Conservation (phyloP, 2,329 filamentous ascomycete genomes). For the Ramichloridium luteum region DNA sequence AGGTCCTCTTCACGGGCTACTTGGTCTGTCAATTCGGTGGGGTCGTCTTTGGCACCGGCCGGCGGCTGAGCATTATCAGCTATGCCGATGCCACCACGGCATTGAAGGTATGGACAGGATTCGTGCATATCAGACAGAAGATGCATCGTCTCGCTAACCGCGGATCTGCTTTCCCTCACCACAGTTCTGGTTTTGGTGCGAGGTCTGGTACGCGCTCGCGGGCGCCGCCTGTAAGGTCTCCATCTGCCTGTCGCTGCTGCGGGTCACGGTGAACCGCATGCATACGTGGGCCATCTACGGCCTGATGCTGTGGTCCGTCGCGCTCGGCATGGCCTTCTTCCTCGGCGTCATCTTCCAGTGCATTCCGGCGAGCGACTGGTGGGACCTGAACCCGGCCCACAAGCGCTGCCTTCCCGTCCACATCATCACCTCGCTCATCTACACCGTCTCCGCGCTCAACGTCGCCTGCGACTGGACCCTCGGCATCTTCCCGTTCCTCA, state of each 20-base stretch:
- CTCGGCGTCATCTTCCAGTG: slow-evolving; percentile 44
- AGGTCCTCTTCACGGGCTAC: slow-evolving; percentile 30
- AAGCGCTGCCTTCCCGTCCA: slow-evolving; percentile 32
- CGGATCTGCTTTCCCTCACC: background rate
- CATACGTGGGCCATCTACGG: slow-evolving; percentile 36
- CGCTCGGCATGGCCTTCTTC: slow-evolving; percentile 38
- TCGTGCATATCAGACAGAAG: background rate
- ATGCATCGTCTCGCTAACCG: background rate
- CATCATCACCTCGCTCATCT: slow-evolving; percentile 35
- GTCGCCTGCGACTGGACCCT: slow-evolving; percentile 32
- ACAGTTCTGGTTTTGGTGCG: slow-evolving; percentile 44
- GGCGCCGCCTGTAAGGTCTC: slow-evolving; percentile 39
- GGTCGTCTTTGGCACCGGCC: slow-evolving; percentile 28
- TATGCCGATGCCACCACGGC: slow-evolving; percentile 11
- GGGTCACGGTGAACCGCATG: slow-evolving; percentile 35
- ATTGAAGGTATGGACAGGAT: slow-evolving; percentile 8
- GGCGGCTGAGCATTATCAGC: background rate
- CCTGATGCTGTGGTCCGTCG: slow-evolving; percentile 34
- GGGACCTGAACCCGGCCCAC: slow-evolving; percentile 31
- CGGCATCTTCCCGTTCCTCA: slow-evolving; percentile 30
- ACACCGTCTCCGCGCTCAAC: slow-evolving; percentile 24
- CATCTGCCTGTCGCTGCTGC: slow-evolving; percentile 42
- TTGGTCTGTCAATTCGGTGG: slow-evolving; percentile 29
- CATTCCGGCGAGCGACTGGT: slow-evolving; percentile 40
- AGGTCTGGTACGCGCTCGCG: slow-evolving; percentile 41